Evolutionary conservation across 345 rosid species (phyloP), one percentile per base, ranked within the genome.

Genomic region (Diplotaxis tenuifolia): DNA sequence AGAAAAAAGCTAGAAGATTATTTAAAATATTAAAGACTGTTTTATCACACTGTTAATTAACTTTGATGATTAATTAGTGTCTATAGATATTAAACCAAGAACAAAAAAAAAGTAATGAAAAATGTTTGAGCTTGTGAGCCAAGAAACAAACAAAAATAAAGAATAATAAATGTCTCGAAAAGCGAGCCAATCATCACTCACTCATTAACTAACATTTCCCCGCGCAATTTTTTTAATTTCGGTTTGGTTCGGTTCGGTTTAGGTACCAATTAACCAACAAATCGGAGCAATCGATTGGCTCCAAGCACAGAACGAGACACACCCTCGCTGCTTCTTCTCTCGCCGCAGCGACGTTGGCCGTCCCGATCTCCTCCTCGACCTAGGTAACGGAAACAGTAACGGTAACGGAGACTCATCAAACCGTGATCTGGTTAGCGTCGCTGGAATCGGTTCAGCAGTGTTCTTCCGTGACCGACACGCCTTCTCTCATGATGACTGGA

Each of bases 221-320:
- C 72, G 72, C 73, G 63, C 29, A 52, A 71, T 25, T 9, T 25
- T 9, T 25, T 28, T 60, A 67, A 71, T 1, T 22, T 53, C 25
- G 25, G 19, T 14, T 47, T 28, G 22, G 7, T 5, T 18, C 15
- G 20, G 52, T 4, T 50, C 15, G 20, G 52, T 4, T 50, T 56
- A 91, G 97, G 94, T 89, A 7, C 92, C 96, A 1, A 89, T 94
- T 55, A 62, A 82, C 28, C 80, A 87, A 65, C 73, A 83, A 58
- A 86, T 91, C 20, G 87, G 84, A 73, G 96, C 98, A 56, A 89
- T 91, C 18, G 88, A 89, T 63, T 94, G 98, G 98, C 93, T 94
- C 4, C 95, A 89, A 29, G 89, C 92, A 14, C 98, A 94, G 75
- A 73, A 79, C 34, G 85, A 80, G 27, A 81, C 78, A 29, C 89